Evolutionary conservation across 2,329 filamentous ascomycete genomes (phyloP), one percentile per base, ranked within the genome.

Genomic region (Colletotrichum liaoningense): DNA sequence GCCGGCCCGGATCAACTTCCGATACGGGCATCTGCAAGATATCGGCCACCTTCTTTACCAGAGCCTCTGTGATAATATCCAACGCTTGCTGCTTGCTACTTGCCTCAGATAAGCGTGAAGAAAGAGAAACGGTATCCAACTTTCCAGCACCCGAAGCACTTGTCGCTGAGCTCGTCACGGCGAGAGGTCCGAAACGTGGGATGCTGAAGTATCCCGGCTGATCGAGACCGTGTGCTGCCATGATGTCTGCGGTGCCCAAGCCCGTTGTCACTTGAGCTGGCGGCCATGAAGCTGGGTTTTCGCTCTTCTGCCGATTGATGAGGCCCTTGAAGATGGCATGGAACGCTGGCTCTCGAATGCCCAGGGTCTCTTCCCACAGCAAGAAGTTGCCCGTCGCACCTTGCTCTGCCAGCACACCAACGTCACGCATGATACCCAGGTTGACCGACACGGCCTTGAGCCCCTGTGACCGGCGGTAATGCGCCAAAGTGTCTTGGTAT

Each of bases 401-500:
- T 3, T 42, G 46, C 46, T 68, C 66, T 16, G 66, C 66, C n/a
- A 62, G 35, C 57, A 68, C 42, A 30, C 67, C 67, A 22, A 69
- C 62, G 26, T 55, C 54, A 16, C 54, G 59, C 33, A 78, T 38
- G 11, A 75, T 73, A 56, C 71, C 67, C 16, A 71, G 56, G 57
- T 71, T 42, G 28, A 74, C 49, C 5, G 59, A 35, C 14, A 52
- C 56, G 2, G 67, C 73, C 24, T 52, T 33, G 26, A 74, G 28
- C 26, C 75, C 75, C 8, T 60, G 62, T 2, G 65, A 19, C 4
- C 67, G 66, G 11, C 73, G 66, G 49, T 70, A 60, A n/a, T 63
- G 14, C 8, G 74, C 74, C 11, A 80, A 73, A 4, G 76, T 71
- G 63, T 82, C 79, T 30, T 80, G 74, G 74, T 77, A 81, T 19